phyloP scores from a whole-genome alignment of 192 early-diverging fungal species.

The Jimgerdemannia lactiflua region DNA sequence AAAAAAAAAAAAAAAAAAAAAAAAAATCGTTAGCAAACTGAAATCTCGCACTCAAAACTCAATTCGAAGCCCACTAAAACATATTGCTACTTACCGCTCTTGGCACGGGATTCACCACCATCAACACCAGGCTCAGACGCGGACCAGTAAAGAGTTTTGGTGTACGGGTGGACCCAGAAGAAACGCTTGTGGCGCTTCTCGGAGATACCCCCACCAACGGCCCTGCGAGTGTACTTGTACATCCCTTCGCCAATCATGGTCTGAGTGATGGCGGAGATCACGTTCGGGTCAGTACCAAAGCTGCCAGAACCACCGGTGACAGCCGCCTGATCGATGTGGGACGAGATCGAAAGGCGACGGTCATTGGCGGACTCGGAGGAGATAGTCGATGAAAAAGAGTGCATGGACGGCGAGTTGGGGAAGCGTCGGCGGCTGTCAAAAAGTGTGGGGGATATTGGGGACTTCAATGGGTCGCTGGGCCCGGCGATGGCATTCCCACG shows the following conservation, averaged over 20 bases:
- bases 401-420: constrained; percentile 3
- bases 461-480: not conserved
- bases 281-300: constrained; percentile 49
- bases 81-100: constrained; percentile 38
- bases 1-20: constrained; percentile 14
- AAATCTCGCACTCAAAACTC: constrained; percentile 1
- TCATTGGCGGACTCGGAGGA: constrained; percentile 4
- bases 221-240: constrained; percentile 67
- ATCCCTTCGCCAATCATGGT: constrained; percentile 79
- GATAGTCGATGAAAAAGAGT: not conserved
- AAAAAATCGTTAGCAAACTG: not conserved
- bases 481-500: not conserved
- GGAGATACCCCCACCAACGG: constrained; percentile 41
- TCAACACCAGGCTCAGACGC: constrained; percentile 55
- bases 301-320: constrained; percentile 17
- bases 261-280: constrained; percentile 68
- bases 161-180: constrained; percentile 84
- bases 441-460: constrained; percentile 1
- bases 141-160: constrained; percentile 76
- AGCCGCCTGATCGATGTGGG: constrained; percentile 9
- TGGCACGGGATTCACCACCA: constrained; percentile 31
- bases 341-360: constrained; percentile 6
- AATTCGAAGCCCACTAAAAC: too few species aligned
- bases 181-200: constrained; percentile 68
- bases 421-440: constrained; percentile 18